A percentile compares a stretch with the other conserved stretches of the same genome.
These are phyloP conservation scores for Brassica juncea DNA, from an alignment of 345 rosid genomes.

Conservation along the genomic window DNA sequence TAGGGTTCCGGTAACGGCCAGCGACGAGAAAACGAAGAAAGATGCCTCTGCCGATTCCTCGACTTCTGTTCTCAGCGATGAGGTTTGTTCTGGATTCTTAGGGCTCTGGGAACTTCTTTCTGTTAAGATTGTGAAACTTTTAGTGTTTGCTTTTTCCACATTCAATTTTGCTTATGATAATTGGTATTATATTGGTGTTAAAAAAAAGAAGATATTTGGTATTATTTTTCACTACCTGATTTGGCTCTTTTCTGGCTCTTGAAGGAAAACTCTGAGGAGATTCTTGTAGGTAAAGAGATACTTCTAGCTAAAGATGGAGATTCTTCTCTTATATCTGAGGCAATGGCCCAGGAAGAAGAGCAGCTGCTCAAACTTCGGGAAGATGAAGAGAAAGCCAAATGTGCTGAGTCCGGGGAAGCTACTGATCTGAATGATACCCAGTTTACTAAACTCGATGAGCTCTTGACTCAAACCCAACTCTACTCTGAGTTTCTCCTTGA, in stretches of 20 bases:
- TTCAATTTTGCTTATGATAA: not conserved
- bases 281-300: conserved; percentile 46
- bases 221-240: conserved; percentile 2
- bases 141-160: conserved; percentile 6
- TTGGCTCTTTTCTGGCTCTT: not conserved
- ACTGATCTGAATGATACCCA: conserved; percentile 59
- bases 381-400: conserved; percentile 43
- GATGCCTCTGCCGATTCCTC: conserved; percentile 70
- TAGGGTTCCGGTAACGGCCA: conserved; percentile 46
- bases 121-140: not conserved
- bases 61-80: conserved; percentile 85
- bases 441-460: conserved; percentile 73
- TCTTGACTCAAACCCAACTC: conserved; percentile 78
- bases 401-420: conserved; percentile 33
- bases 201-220: too few relatives aligned
- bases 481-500: conserved; percentile 85
- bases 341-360: conserved; percentile 72
- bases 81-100: conserved; percentile 45
- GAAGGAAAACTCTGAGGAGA: conserved; percentile 46
- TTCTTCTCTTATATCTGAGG: conserved; percentile 48
- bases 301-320: conserved; percentile 54
- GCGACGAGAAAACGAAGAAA: conserved; percentile 42
- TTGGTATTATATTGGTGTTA: not conserved
- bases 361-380: conserved; percentile 55
- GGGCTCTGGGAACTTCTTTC: not conserved